Percentiles rank a stretch among this genome's conserved stretches.
phyloP scores from a whole-genome alignment of 2,329 filamentous ascomycete genomes.

The Exophiala oligosperma region DNA sequence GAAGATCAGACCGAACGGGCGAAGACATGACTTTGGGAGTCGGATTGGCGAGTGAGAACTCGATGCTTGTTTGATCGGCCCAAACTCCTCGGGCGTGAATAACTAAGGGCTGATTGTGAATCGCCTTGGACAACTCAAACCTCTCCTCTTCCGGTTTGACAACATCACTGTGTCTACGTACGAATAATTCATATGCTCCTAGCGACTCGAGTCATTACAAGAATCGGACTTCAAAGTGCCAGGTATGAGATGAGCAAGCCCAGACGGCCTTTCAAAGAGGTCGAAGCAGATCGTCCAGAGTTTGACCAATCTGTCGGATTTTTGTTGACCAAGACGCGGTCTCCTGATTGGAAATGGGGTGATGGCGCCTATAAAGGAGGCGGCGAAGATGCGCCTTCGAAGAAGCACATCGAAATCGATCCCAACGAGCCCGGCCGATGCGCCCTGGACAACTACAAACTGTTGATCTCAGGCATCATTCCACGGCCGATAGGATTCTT shows the following conservation, averaged over 20 bases:
- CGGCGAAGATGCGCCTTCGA: conserved; percentile 29
- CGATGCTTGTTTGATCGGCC: no score
- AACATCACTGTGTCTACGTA: no score
- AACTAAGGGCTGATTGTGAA: no score
- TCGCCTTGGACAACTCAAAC: no score
- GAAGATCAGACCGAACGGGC: no score
- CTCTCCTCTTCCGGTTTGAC: no score
- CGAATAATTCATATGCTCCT: no score
- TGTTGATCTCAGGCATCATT: conserved; percentile 74
- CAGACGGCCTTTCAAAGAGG: conserved; percentile 33
- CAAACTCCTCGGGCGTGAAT: no score
- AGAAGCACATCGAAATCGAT: conserved; percentile 43
- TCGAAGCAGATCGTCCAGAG: conserved; percentile 42
- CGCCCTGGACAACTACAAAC: conserved; percentile 78
- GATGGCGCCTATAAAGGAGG: not conserved
- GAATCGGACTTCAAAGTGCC: no score
- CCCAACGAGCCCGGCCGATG: conserved; percentile 70
- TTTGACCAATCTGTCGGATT: conserved; percentile 36
- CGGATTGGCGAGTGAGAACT: no score
- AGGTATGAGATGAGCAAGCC: not conserved
- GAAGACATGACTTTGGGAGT: no score
- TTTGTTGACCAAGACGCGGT: conserved; percentile 16
- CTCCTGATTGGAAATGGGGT: not conserved
- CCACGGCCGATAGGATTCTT: conserved; percentile 75
- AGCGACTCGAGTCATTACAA: no score